Base-by-base conservation (phyloP, 2,329 filamentous ascomycete species). In the Diaporthe capsici region DNA sequence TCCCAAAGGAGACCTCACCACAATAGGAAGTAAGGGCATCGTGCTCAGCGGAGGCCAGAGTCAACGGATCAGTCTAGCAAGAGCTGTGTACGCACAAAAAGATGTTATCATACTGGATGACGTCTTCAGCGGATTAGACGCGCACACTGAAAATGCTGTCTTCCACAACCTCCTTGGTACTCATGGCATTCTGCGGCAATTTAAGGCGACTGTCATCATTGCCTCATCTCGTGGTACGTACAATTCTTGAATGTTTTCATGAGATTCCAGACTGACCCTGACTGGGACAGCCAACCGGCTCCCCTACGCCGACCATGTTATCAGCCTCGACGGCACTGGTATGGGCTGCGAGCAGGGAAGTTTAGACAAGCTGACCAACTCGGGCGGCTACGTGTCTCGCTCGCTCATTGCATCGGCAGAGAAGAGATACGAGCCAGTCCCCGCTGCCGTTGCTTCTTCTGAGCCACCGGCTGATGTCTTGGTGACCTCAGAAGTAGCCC, bases 31-130 rank as follows among this genome's bases (percentile, higher is more conserved):
- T 31, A 67, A 72, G 13, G 77, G 78, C 22, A 60, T 70, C 7
- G 53, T 65, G 3, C 75, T 79, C 22, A 79, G 77, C 67, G 78
- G 78, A 15, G 79, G 79, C 22, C 78, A 80, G 22, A 63, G 60
- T 42, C 60, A 63, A 42, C n/a, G 60, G 7, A 63, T 63, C 60
- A 63, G 25, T 49, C 79, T 89, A 1, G 88, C 88, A 7, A 82
- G 88, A 20, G 87, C 87, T 1, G 79, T 89, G 0, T 90, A 87
- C 75, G 82, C 84, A 0, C 77, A 81, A 10, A 81, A 79, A 7
- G 78, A 83, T 1, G 80, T 88, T 0, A 22, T 87, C 1, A 44
- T 90, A 3, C 78, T 90, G 1, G 88, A 90, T 74, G 87, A 90
- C 72, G 80, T 84, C 0, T 84, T 89, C 53, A 86, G 86, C 63